Evolutionary conservation across 2,329 filamentous ascomycete species (phyloP).

Genomic region (Passalora sequoiae): DNA sequence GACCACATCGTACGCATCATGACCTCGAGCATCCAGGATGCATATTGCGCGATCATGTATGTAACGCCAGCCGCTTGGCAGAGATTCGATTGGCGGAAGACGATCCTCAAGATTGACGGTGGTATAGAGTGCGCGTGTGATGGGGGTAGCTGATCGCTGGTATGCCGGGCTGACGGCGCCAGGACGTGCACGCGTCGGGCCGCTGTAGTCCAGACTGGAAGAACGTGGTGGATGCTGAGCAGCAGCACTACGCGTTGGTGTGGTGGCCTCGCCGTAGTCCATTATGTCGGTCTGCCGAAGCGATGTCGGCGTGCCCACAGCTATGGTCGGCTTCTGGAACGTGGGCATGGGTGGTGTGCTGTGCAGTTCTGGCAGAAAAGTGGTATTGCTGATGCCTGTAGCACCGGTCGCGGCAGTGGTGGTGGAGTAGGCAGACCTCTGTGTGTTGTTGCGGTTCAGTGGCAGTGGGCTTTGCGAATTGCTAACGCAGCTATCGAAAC

Average conservation of each 20-base stretch:
- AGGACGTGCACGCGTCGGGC: background rate
- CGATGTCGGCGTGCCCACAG: slow-evolving; percentile 6
- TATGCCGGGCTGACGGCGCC: background rate
- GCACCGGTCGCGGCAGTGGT: slow-evolving; percentile 17
- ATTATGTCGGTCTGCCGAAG: slow-evolving; percentile 1
- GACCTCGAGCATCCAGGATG: slow-evolving; percentile 31
- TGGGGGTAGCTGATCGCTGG: background rate
- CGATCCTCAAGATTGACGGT: slow-evolving; percentile 22
- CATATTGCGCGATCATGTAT: slow-evolving; percentile 35
- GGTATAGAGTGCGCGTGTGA: slow-evolving; percentile 5
- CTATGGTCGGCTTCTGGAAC: slow-evolving; percentile 24
- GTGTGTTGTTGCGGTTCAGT: slow-evolving; percentile 23
- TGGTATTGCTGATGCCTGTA: slow-evolving; percentile 10
- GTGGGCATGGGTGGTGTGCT: slow-evolving; percentile 31
- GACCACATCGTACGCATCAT: slow-evolving; percentile 28
- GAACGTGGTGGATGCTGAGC: no score
- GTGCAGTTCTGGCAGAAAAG: slow-evolving; percentile 27
- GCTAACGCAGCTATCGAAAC: slow-evolving; percentile 13
- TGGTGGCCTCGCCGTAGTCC: slow-evolving; percentile 5
- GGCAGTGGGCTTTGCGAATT: slow-evolving; percentile 13
- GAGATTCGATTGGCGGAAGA: slow-evolving; percentile 24
- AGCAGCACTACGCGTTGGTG: slow-evolving; percentile 8
- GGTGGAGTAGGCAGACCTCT: slow-evolving; percentile 14
- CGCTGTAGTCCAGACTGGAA: no score
- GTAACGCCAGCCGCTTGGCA: slow-evolving; percentile 29